Conservation (phyloP, 306 rosid genomes). For the Castanea mollissima region DNA sequence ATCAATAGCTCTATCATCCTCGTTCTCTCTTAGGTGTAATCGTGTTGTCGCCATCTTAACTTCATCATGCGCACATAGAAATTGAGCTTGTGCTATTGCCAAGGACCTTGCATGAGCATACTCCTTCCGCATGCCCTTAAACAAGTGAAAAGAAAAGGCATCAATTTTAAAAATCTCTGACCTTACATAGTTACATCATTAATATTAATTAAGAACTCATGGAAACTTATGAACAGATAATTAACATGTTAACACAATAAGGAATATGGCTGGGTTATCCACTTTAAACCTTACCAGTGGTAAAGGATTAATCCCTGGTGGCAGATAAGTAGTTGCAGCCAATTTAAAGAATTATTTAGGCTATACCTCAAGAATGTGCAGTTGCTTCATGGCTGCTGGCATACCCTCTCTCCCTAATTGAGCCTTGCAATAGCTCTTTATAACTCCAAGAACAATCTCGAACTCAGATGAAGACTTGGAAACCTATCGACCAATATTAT, state of each 20-base stretch:
- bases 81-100: constrained; percentile 89
- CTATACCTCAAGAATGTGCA: constrained; percentile 79
- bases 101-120: constrained; percentile 85
- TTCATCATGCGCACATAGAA: constrained; percentile 90
- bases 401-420: constrained; percentile 60
- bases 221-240: not conserved
- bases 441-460: constrained; percentile 88
- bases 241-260: not conserved
- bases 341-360: constrained; percentile 10
- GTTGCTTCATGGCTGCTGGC: constrained; percentile 67
- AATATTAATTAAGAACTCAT: constrained; percentile 5
- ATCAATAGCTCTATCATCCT: constrained; percentile 67
- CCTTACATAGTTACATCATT: not conserved
- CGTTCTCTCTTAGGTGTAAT: constrained; percentile 55
- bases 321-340: constrained; percentile 18
- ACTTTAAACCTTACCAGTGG: constrained; percentile 6
- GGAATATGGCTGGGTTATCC: not conserved
- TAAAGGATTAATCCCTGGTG: constrained; percentile 2
- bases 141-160: constrained; percentile 22
- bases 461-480: constrained; percentile 76
- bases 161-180: constrained; percentile 13
- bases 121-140: constrained; percentile 92
- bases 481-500: constrained; percentile 47
- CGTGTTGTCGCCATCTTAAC: constrained; percentile 89
- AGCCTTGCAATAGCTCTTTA: constrained; percentile 74